Percentiles rank a stretch among this genome's conserved stretches.
Evolutionary conservation across 768 basidiomycete genomes (phyloP).

Genomic region (Tricholoma sp.): DNA sequence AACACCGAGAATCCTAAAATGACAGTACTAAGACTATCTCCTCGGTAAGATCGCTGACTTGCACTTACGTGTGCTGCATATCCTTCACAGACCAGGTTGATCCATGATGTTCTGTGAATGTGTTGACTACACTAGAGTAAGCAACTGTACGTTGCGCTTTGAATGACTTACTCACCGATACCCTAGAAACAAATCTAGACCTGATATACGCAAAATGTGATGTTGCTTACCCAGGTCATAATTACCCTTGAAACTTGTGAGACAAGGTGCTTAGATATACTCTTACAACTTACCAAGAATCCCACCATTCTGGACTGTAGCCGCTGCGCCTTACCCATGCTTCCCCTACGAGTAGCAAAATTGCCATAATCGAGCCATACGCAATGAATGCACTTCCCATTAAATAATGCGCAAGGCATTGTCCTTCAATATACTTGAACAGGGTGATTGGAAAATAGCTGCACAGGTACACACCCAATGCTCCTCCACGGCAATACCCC

Average conservation of each 20-base stretch:
- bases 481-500: constrained; percentile 76
- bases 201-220: neutral
- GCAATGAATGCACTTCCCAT: constrained; percentile 91
- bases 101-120: constrained; percentile 89
- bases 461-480: constrained; percentile 39
- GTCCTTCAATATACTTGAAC: constrained; percentile 32
- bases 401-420: constrained; percentile 87
- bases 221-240: constrained; percentile 42
- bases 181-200: constrained; percentile 31
- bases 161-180: constrained; percentile 38
- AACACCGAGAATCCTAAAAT: constrained; percentile 60
- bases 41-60: neutral
- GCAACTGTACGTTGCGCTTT: neutral
- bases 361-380: constrained; percentile 77
- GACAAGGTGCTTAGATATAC: neutral
- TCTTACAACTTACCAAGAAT: constrained; percentile 55
- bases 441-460: neutral
- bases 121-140: constrained; percentile 56
- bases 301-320: constrained; percentile 81
- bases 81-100: constrained; percentile 83
- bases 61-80: constrained; percentile 85
- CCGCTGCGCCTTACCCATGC: constrained; percentile 69
- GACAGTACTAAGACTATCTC: constrained; percentile 4
- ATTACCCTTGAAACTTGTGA: constrained; percentile 31
- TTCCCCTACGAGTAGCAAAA: constrained; percentile 74